Percentiles rank a stretch among this genome's conserved stretches.
Conservation (phyloP, 202 grass and related monocot genomes). For the Carex arenaria region DNA sequence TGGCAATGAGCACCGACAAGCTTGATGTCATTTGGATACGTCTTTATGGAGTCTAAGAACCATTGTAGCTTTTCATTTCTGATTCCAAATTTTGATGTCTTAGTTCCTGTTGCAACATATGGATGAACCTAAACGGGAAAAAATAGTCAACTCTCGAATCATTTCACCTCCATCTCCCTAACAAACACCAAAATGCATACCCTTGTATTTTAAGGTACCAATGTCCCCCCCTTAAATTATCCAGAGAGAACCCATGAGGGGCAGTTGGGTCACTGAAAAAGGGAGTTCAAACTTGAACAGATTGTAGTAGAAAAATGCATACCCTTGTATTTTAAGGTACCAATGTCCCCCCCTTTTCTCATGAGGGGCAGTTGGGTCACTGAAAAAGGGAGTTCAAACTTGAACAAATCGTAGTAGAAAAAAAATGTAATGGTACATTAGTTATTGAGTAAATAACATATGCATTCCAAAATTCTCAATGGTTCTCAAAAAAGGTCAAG, state of each 20-base stretch:
- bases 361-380: neutral
- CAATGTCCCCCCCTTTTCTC: neutral
- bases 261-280: neutral
- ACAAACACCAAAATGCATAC: neutral
- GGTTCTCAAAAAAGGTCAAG: neutral
- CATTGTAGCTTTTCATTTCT: conserved; percentile 96
- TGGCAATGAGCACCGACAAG: conserved; percentile 95
- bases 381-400: neutral
- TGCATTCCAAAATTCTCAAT: neutral
- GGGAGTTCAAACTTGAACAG: neutral
- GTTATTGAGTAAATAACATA: neutral
- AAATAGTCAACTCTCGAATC: neutral
- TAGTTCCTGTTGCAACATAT: conserved; percentile 97
- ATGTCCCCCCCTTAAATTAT: neutral
- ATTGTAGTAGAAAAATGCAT: neutral
- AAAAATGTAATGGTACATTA: neutral
- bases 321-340: conserved; percentile 8
- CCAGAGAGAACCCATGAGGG: neutral
- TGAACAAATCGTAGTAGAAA: neutral
- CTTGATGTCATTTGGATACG: conserved; percentile 69
- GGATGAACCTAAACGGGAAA: conserved; percentile 67
- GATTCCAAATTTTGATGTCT: conserved; percentile 98
- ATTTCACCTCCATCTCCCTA: neutral
- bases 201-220: conserved; percentile 10
- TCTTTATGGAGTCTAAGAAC: conserved; percentile 91